Evolutionary conservation across 1,284 basidiomycete genomes (phyloP).

Genomic region (Pyrrhoderma noxium): DNA sequence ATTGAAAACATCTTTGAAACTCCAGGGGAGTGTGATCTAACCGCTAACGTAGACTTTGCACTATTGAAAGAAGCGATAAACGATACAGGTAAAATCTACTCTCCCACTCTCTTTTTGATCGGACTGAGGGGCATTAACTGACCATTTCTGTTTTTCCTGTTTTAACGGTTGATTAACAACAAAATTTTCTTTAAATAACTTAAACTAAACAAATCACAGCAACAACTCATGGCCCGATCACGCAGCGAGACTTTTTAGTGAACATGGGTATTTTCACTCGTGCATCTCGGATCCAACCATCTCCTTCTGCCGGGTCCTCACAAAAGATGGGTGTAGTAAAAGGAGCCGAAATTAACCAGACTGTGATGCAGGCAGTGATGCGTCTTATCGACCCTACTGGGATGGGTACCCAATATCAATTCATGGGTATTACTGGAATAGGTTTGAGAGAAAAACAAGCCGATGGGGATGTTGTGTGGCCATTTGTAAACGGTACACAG

Average conservation of each 20-base stretch:
- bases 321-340: neutral
- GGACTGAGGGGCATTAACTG: too few species aligned
- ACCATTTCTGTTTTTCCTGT: too few species aligned
- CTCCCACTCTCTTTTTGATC: neutral
- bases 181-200: too few species aligned
- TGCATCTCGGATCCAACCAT: constrained; percentile 38
- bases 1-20: constrained; percentile 73
- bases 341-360: constrained; percentile 28
- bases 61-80: constrained; percentile 75
- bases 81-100: constrained; percentile 46
- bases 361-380: constrained; percentile 41
- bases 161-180: too few species aligned
- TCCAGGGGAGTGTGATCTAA: constrained; percentile 88
- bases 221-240: constrained; percentile 44
- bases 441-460: constrained; percentile 18
- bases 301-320: neutral
- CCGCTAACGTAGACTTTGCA: constrained; percentile 93
- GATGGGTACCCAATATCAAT: constrained; percentile 62
- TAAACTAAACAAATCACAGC: constrained; percentile 24
- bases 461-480: constrained; percentile 25
- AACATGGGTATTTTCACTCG: constrained; percentile 52
- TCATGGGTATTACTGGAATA: constrained; percentile 43
- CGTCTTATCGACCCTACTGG: constrained; percentile 53
- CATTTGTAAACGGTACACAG: constrained; percentile 22
- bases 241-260: constrained; percentile 54